Base-by-base conservation (phyloP, 108 stramenopile genomes). In the Cylindrotheca fusiformis region DNA sequence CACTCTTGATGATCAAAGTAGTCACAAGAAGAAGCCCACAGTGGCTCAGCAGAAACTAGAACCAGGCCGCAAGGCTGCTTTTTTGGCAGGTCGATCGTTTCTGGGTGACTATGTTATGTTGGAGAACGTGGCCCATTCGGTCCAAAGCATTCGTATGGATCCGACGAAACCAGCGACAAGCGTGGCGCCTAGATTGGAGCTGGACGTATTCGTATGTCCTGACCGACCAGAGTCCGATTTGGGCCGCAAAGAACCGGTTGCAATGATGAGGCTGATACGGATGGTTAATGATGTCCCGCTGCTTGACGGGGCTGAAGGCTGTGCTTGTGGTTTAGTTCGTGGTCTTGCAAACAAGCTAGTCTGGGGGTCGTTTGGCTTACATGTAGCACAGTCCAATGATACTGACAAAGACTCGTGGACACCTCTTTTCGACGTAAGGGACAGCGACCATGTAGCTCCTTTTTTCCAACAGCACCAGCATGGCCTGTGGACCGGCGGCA, bases 241-340 rank as follows among this genome's bases (percentile, higher is more conserved):
- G 22, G 24, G 29, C 23, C 29, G 27, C 41, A 30, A 56, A 19
- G 45, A 58, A 3, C 32, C 60, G 18, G 36, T 68, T 17, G 85
- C 87, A 44, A 72, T 50, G 47, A 60, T 94, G 52, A 69, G 68
- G 25, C 29, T 94, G 14, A 72, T 94, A 18, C 81, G 92, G 2
- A 88, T 94, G 84, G 92, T 94, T 22, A 94, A 94, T 63, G 69
- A 74, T 14, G 81, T 90, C 33, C 92, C 92, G 32, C 60, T 94
- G 31, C 77, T 94, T 22, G 92, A 94, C 55, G 74, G 87, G 26
- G 81, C 86, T 22, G 88, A 94, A 72, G 83, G 81, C 5, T 46
- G 67, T 17, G 82, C 83, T 17, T 94, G 92, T 70, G 92, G 92
- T 4, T 31, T 94, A 17, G 82, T 88, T 8, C 78, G 79, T 30